Evolutionary conservation across 2,329 filamentous ascomycete species (phyloP).

Genomic region (Sclerotinia minor): DNA sequence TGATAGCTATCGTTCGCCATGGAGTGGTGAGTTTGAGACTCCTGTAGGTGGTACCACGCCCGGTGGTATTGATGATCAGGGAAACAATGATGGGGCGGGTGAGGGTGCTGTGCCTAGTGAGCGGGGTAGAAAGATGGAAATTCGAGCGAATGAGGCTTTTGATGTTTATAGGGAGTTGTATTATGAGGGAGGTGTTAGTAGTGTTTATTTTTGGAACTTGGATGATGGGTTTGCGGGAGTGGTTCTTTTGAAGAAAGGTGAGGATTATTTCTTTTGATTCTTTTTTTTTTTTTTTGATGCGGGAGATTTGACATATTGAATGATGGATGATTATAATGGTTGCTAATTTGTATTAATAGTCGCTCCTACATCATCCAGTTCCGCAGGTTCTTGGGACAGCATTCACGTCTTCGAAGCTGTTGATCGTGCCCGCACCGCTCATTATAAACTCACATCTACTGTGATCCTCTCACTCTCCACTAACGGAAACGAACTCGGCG

Average conservation of each 20-base stretch:
- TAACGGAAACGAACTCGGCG: slow-evolving; percentile 66
- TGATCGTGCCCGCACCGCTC: slow-evolving; percentile 84
- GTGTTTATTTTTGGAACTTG: slow-evolving; percentile 97
- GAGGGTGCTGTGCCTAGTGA: slow-evolving; percentile 89
- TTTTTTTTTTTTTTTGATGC: background rate
- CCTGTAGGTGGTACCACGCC: slow-evolving; percentile 67
- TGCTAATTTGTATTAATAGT: slow-evolving; percentile 47
- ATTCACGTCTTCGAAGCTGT: slow-evolving; percentile 98
- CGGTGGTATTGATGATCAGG: slow-evolving; percentile 52
- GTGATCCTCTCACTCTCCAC: slow-evolving; percentile 88
- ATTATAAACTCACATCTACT: slow-evolving; percentile 97
- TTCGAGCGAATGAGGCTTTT: slow-evolving; percentile 92
- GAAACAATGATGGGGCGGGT: slow-evolving; percentile 59
- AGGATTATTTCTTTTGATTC: slow-evolving; percentile 38
- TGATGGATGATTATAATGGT: background rate
- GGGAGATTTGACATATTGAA: background rate
- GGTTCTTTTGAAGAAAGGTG: slow-evolving; percentile 91
- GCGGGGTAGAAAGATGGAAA: slow-evolving; percentile 87
- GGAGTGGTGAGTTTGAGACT: slow-evolving; percentile 98
- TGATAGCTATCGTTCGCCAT: slow-evolving; percentile 96
- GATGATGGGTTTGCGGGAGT: slow-evolving; percentile 98
- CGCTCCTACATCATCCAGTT: slow-evolving; percentile 63
- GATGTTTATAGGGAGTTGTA: slow-evolving; percentile 96
- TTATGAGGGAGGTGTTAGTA: slow-evolving; percentile 93
- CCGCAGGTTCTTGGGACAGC: slow-evolving; percentile 89